phyloP scores from a whole-genome alignment of 176 grass and related monocot species.

The Musa schizocarpa region DNA sequence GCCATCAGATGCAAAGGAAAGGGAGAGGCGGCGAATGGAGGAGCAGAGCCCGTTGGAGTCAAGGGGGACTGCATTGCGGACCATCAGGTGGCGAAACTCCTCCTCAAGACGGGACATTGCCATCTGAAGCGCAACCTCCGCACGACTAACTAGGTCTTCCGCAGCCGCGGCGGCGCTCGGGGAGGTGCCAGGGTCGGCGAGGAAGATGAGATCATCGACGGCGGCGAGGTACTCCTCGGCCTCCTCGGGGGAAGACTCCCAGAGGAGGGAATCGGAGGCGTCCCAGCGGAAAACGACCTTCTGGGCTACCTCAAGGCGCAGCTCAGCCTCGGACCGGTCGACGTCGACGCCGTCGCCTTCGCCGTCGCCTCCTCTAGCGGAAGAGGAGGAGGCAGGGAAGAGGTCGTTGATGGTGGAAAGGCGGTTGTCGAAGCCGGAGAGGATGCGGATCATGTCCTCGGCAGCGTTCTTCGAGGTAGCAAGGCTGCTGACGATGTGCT shows the following conservation, averaged over 20 bases:
- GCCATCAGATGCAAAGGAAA: constrained; percentile 37
- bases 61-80: constrained; percentile 65
- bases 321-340: not conserved
- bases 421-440: constrained; percentile 92
- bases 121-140: constrained; percentile 51
- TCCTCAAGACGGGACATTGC: constrained; percentile 87
- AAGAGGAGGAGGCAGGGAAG: constrained; percentile 30
- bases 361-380: not conserved
- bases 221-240: constrained; percentile 48
- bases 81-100: constrained; percentile 69
- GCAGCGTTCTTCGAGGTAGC: constrained; percentile 98
- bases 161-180: constrained; percentile 15
- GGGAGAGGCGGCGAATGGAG: constrained; percentile 79
- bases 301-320: constrained; percentile 43
- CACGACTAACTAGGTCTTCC: constrained; percentile 14
- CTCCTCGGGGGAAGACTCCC: constrained; percentile 54
- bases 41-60: constrained; percentile 66
- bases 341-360: not conserved
- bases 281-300: constrained; percentile 65
- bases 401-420: constrained; percentile 59
- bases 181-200: not conserved
- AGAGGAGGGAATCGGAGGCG: constrained; percentile 57
- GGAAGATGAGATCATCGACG: constrained; percentile 24
- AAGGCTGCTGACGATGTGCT: constrained; percentile 97
- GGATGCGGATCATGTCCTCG: constrained; percentile 98